Conservation (phyloP, 352 stramenopile genomes). For the Pythium folliculosum region DNA sequence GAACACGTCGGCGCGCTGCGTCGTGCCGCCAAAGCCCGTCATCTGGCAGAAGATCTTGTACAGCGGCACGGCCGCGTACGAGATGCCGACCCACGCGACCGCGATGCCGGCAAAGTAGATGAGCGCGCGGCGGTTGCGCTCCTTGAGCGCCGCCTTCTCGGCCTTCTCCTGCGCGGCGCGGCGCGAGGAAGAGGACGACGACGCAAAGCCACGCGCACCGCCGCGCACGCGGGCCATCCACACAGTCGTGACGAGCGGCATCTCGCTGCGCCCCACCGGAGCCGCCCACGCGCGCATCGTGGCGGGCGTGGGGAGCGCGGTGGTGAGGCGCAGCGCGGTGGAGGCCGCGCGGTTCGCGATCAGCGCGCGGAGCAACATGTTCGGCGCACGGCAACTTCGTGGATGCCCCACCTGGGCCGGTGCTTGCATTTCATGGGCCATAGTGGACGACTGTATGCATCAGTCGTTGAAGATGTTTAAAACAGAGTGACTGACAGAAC, state of each 20-base stretch:
- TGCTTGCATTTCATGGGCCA: background rate
- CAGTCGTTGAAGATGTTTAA: constrained; percentile 12
- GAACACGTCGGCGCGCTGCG: constrained; percentile 76
- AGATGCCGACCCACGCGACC: constrained; percentile 92
- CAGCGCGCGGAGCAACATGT: constrained; percentile 18
- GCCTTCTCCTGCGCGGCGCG: constrained; percentile 42
- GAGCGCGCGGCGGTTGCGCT: constrained; percentile 90
- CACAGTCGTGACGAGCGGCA: constrained; percentile 1
- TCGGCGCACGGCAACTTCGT: background rate
- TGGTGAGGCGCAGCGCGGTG: background rate
- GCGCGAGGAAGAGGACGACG: constrained; percentile 40
- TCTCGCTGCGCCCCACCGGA: background rate
- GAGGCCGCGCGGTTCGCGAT: background rate
- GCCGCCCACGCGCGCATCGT: constrained; percentile 1
- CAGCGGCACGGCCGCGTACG: constrained; percentile 96
- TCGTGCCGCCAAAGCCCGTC: constrained; percentile 96
- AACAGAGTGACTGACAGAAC: constrained; percentile 5
- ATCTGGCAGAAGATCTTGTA: constrained; percentile 99
- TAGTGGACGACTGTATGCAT: constrained; percentile 23
- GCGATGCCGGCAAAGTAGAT: constrained; percentile 94
- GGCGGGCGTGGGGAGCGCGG: background rate
- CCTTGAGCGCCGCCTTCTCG: constrained; percentile 58
- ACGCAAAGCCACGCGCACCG: constrained; percentile 36
- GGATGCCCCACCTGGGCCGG: background rate
- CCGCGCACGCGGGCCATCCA: constrained; percentile 5